Evolutionary conservation across 495 filamentous ascomycete genomes (phyloP), one percentile per base, ranked within the genome.

Genomic region (Neurospora sp.): DNA sequence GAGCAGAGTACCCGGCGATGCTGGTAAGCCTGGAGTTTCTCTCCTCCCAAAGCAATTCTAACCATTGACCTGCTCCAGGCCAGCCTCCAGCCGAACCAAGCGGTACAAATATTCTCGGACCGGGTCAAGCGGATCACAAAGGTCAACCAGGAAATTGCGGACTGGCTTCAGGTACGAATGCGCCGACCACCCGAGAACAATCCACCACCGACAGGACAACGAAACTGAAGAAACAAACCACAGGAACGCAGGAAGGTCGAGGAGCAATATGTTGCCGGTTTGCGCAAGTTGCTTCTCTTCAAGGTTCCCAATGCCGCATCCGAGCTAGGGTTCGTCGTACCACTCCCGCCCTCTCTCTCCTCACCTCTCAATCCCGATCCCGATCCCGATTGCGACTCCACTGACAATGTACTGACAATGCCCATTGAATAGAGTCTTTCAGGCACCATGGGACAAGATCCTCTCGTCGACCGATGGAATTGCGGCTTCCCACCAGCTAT

Each of bases 231-330:
- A 70, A 68, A 45, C 53, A 65, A 69, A 40, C n/a, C 12, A 71
- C 75, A 98, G 96, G 96, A 99, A 83, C 93, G 96, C 75, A 92
- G 94, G 78, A 91, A 89, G 72, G 87, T 98, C 59, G 96, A 99
- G 84, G 96, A 98, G 80, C 84, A 88, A 76, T 99, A 99, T 82
- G 93, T 92, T 69, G 87, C 89, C 79, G 91, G 91, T 6, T 83
- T 99, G 72, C 89, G 90, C 76, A 98, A 94, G 83, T 85, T 99
- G 73, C 87, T 81, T 84, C 89, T 79, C 85, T 93, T 82, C 86
- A 91, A 78, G 88, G 92, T 82, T 83, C 91, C 85, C 83, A 89
- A 79, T 86, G 88, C 91, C 78, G 87, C 88, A 70, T 89, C 90
- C 18, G 92, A 97, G 75, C 86, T 97, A 53, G 95, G 95, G 95